Base-by-base conservation (phyloP, 352 stramenopile genomes). In the Pythium sp. region DNA sequence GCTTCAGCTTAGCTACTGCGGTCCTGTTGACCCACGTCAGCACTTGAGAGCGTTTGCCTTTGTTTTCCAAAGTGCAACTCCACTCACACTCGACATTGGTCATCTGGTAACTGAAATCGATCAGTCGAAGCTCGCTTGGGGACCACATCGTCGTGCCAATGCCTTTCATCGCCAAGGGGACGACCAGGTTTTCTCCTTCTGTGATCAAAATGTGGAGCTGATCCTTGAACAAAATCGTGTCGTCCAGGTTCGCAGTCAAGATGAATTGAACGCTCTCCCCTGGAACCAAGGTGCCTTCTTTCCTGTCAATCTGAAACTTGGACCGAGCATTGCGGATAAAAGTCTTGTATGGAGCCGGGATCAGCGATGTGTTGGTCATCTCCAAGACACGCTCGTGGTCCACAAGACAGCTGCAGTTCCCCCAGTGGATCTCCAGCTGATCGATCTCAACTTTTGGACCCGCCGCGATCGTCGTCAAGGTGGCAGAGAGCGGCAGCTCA, bases 31-130 rank as follows among this genome's bases (percentile, higher is more conserved):
- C 76, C 96, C 95, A 99, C 24, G 87, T 95, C 36, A 99, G 75
- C 5, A 92, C 72, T 68, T 98, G 96, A 7, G 91, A 75, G 1
- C 95, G 86, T 41, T 97, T 95, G 22, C 96, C 96, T 61, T 97
- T 97, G 80, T 99, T 99, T 65, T 99, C 95, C 6, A 99, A 80
- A 2, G 95, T 96, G 64, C 97, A 98, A 46, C 86, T 93, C 80
- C 90, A 96, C 68, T 98, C 86, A 69, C 92, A 98, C 68, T 87
- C 74, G 38, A 75, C 80, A 62, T 78, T 90, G 0, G 94, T 98
- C 79, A 98, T 96, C 63, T 98, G 90, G 30, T 95, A 75, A 2
- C 80, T 86, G 66, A 98, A 98, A 67, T 98, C 92, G 49, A 98
- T 88, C 47, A 91, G 69, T 24, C 77, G 79, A 14, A 99, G 77